Base-by-base conservation (phyloP, 1,139 yeast species). In the Geotrichum histeridarum region DNA sequence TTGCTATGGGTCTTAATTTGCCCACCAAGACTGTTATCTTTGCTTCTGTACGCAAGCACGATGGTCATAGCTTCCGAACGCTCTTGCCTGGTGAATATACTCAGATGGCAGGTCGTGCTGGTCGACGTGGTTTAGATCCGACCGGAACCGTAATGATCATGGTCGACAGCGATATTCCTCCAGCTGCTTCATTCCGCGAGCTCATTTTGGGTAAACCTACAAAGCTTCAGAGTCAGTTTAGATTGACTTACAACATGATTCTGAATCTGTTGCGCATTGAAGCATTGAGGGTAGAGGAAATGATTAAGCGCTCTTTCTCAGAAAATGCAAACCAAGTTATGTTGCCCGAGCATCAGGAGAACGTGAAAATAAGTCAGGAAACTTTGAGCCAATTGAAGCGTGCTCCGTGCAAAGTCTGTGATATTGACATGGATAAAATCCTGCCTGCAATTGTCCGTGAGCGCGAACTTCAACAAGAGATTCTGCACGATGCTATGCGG, bases 71-170 rank as follows among this genome's bases (percentile, higher is more conserved):
- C 0, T 84, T 88, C 70, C 79, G 99, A 68, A 81, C 84, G 65
- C 74, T 93, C 58, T 76, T 86, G 9, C 96, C 99, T 0, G 99
- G 99, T 47, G 99, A 93, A 68, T 93, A 91, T 68, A 94, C 97
- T 1, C 99, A 93, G 72, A 93, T 94, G 99, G 91, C 98, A 0
- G 99, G 99, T 53, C 81, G 99, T 71, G 99, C 99, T 1, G 99
- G 99, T 61, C 83, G 99, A 73, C 84, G 99, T 77, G 99, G 99
- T 46, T 75, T 93, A 60, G 99, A 93, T 74, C 75, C 83, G 32
- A 88, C 88, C 1, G 99, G 99, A 64, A 91, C 96, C 0, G 99
- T 94, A n/a, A 90, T 94, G 57, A 83, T 91, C 30, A 89, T 93
- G 95, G 79, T 94, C 1, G 49, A 44, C 22, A 12, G n/a, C n/a